Evolutionary conservation across 129 eudicot genomes (phyloP).

Genomic region (Centaurea solstitialis): DNA sequence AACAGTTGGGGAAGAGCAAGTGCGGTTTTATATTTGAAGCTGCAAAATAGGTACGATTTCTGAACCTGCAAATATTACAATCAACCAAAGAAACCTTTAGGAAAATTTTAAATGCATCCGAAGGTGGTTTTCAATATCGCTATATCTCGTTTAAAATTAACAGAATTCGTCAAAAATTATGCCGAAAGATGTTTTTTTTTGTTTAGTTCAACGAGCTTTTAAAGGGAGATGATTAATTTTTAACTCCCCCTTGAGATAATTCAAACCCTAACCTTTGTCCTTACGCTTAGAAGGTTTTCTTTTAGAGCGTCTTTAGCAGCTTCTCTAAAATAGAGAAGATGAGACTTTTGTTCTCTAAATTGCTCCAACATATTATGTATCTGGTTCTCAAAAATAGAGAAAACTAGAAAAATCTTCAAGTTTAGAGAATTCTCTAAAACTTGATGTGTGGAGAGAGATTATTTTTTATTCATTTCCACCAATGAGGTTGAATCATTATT

Average conservation of each 20-base stretch:
- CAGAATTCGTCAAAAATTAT: background rate
- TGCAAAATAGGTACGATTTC: slow-evolving; percentile 16
- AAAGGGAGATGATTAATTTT: background rate
- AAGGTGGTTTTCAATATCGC: background rate
- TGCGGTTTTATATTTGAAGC: background rate
- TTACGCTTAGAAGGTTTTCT: background rate
- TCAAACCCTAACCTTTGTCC: background rate
- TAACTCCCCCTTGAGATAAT: background rate
- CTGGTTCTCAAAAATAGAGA: no score
- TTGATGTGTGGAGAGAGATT: no score
- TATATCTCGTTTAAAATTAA: background rate
- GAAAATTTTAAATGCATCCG: background rate
- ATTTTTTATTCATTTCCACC: no score
- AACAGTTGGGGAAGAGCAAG: slow-evolving; percentile 11
- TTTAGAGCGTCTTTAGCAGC: no score
- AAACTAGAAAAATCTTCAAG: no score
- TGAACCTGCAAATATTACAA: background rate
- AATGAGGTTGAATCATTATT: no score
- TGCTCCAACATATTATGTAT: no score
- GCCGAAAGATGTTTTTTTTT: background rate
- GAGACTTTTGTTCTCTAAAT: no score
- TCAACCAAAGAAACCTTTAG: background rate
- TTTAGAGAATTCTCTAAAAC: no score
- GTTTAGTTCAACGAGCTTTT: background rate
- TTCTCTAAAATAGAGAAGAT: no score